A percentile compares a stretch with the other conserved stretches of the same genome.
Conservation (phyloP, 1,139 yeast species). For the Eremothecium sinecaudum region DNA sequence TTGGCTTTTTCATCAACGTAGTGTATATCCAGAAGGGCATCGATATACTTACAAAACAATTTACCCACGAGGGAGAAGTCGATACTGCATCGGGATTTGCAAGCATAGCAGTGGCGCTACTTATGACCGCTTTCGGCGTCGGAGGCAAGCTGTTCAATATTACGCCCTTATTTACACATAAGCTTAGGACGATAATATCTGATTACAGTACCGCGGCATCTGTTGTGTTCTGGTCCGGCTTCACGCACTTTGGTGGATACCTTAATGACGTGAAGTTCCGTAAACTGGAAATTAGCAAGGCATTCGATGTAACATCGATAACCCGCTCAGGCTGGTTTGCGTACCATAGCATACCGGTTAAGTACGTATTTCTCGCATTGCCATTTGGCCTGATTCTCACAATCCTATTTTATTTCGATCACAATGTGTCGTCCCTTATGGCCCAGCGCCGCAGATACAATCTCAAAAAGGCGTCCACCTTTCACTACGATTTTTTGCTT, state of each 20-base stretch:
- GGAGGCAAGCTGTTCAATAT: conserved; percentile 50
- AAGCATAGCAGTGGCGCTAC: conserved; percentile 60
- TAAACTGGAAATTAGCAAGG: conserved; percentile 56
- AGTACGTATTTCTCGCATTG: conserved; percentile 74
- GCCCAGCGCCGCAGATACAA: conserved; percentile 81
- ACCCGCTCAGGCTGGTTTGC: conserved; percentile 33
- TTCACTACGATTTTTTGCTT: conserved; percentile 86
- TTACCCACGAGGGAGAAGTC: conserved; percentile 32
- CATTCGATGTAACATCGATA: conserved; percentile 67
- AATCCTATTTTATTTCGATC: conserved; percentile 82
- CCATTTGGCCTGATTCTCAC: conserved; percentile 88
- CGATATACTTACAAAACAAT: conserved; percentile 68
- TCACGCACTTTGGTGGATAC: conserved; percentile 79
- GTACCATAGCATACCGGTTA: conserved; percentile 59
- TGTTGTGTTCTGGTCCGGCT: conserved; percentile 86
- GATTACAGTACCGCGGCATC: conserved; percentile 81
- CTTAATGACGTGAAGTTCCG: conserved; percentile 45
- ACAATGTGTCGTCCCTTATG: conserved; percentile 86
- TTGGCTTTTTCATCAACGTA: conserved; percentile 82
- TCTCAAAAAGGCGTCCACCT: conserved; percentile 72
- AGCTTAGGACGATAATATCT: conserved; percentile 57
- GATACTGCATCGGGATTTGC: conserved; percentile 59
- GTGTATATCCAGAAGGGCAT: conserved; percentile 90
- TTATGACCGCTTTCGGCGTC: conserved; percentile 69
- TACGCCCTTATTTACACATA: conserved; percentile 51